A percentile compares a stretch with the other conserved stretches of the same genome.
phyloP scores from a whole-genome alignment of 805 yeast species.

The Candida sanyiensis region DNA sequence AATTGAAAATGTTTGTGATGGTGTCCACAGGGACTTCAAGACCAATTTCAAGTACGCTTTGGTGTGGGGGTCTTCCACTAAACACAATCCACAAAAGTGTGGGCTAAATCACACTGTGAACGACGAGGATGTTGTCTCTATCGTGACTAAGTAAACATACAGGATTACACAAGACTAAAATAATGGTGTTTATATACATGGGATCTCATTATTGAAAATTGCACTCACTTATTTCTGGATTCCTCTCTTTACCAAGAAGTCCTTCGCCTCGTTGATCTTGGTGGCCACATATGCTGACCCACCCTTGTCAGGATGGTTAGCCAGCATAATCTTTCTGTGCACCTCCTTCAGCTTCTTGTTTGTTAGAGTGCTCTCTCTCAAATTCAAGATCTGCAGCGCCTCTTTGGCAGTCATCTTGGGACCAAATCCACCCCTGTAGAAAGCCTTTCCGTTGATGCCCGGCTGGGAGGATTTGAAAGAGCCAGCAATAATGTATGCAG shows the following conservation, averaged over 20 bases:
- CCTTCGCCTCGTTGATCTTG: slow-evolving; percentile 89
- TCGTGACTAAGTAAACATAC: slow-evolving; percentile 74
- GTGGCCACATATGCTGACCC: slow-evolving; percentile 88
- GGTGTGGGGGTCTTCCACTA: slow-evolving; percentile 95
- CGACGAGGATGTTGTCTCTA: slow-evolving; percentile 92
- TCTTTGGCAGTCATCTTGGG: slow-evolving; percentile 86
- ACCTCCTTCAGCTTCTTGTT: slow-evolving; percentile 67
- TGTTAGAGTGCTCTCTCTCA: slow-evolving; percentile 59
- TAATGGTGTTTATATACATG: no score
- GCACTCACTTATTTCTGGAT: slow-evolving; percentile 18
- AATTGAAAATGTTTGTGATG: slow-evolving; percentile 82
- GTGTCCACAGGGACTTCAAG: slow-evolving; percentile 89
- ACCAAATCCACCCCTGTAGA: slow-evolving; percentile 84
- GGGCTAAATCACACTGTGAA: slow-evolving; percentile 77
- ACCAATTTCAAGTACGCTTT: slow-evolving; percentile 88
- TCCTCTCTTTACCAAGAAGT: slow-evolving; percentile 56
- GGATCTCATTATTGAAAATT: neutral
- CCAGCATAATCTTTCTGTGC: slow-evolving; percentile 79
- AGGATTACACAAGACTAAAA: no score
- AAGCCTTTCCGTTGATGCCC: slow-evolving; percentile 43
- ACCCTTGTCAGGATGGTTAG: slow-evolving; percentile 92
- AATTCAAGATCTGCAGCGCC: slow-evolving; percentile 76
- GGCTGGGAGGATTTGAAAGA: slow-evolving; percentile 43
- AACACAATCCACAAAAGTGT: slow-evolving; percentile 95
- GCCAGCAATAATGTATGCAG: slow-evolving; percentile 62